These are phyloP conservation scores for Gracilariopsis chorda DNA, from an alignment of 23 red algal species.

Conservation along the genomic window DNA sequence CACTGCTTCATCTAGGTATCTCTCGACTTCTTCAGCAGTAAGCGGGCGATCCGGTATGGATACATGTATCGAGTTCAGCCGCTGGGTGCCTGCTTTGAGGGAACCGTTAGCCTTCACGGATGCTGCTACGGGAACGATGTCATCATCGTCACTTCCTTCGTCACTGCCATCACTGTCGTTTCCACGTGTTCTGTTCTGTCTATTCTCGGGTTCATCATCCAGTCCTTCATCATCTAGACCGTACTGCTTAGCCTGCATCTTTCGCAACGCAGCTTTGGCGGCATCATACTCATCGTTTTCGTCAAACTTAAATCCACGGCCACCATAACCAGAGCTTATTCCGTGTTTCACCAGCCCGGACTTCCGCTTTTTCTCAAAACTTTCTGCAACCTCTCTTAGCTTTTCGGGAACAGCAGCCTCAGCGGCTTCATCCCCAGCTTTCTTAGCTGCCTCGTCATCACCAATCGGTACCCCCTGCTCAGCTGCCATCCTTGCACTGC, in stretches of 20 bases:
- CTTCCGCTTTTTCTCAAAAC: constrained; percentile 67
- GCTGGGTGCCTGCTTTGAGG: not conserved
- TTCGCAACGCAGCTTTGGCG: constrained; percentile 42
- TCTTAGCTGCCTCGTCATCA: constrained; percentile 40
- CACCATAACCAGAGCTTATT: constrained; percentile 78
- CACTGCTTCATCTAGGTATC: constrained; percentile 6
- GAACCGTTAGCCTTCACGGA: constrained; percentile 2
- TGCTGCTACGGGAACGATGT: not conserved
- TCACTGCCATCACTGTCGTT: constrained; percentile 24
- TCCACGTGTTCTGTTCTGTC: not conserved
- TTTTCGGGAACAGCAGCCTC: constrained; percentile 68
- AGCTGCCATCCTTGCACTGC: constrained; percentile 54
- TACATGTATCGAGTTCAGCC: not conserved
- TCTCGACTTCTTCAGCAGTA: constrained; percentile 3
- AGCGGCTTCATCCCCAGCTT: constrained; percentile 38
- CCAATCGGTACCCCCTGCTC: constrained; percentile 34
- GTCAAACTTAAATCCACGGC: constrained; percentile 86
- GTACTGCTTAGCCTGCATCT: constrained; percentile 68
- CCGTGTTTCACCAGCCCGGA: constrained; percentile 53
- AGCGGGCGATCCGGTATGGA: constrained; percentile 11
- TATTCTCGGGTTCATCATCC: constrained; percentile 20
- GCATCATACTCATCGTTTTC: constrained; percentile 76
- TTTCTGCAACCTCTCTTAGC: constrained; percentile 59
- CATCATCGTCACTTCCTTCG: constrained; percentile 16
- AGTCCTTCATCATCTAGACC: constrained; percentile 50